phyloP scores from a whole-genome alignment of 192 early-diverging fungal species.

The Allomyces javanicus region DNA sequence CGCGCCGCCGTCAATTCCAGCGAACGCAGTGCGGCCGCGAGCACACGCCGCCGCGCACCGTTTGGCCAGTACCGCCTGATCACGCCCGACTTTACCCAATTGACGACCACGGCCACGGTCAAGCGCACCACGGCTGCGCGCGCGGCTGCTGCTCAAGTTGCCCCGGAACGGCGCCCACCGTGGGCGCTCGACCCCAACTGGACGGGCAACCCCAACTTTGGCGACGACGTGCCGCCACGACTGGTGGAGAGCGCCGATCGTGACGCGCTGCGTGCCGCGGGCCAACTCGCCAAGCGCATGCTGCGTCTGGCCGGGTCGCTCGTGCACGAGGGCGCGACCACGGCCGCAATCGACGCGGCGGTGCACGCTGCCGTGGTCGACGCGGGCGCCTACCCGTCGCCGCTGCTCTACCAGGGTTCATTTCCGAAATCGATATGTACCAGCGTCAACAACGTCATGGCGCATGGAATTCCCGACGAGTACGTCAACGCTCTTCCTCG shows the following conservation, averaged over 20 bases:
- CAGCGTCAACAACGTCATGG: slow-evolving; percentile 65
- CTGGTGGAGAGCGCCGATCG: neutral
- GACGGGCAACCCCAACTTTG: neutral
- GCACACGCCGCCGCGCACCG: neutral
- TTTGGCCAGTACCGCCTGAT: neutral
- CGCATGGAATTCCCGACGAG: slow-evolving; percentile 50
- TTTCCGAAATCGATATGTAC: slow-evolving; percentile 62
- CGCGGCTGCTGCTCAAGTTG: neutral
- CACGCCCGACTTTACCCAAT: neutral
- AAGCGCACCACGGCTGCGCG: neutral
- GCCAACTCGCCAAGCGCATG: neutral
- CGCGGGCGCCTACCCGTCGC: slow-evolving; percentile 46
- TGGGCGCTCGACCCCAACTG: neutral
- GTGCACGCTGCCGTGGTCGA: slow-evolving; percentile 35
- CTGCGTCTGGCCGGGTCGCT: neutral
- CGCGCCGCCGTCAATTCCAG: too few relatives aligned
- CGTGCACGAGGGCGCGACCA: neutral
- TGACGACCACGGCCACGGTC: neutral
- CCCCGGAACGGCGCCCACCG: neutral
- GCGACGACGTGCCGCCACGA: neutral
- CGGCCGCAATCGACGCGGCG: neutral
- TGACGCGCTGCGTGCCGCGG: neutral
- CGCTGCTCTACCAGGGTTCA: slow-evolving; percentile 46
- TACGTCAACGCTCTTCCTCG: too few relatives aligned
- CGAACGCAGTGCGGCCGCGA: too few relatives aligned